Conservation (phyloP, 148 eudicot genomes). For the Rhododendron griersonianum region DNA sequence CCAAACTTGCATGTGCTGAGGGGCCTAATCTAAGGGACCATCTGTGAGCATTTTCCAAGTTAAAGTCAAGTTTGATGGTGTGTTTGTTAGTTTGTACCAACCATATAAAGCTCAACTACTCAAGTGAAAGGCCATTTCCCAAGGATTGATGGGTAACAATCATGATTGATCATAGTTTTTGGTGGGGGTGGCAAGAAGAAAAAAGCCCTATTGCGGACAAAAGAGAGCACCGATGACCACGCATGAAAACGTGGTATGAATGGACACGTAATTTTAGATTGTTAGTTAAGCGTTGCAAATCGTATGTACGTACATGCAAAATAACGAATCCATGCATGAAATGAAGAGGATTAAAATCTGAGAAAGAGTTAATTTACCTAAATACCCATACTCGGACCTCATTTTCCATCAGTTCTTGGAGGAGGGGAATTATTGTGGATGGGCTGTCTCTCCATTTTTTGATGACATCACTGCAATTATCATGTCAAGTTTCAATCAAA, state of each 20-base stretch:
- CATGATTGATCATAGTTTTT: background rate
- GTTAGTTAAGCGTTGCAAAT: background rate
- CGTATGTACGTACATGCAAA: too few relatives aligned
- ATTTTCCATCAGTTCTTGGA: conserved; percentile 49
- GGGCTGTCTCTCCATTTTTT: conserved; percentile 58
- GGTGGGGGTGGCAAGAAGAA: background rate
- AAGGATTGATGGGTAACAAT: background rate
- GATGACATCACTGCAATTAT: conserved; percentile 25
- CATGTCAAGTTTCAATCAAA: background rate
- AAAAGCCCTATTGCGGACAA: background rate
- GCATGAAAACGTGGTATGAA: too few relatives aligned
- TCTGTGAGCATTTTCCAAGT: background rate
- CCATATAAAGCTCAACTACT: background rate
- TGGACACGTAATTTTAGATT: background rate
- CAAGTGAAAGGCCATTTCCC: background rate
- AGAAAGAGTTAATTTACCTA: conserved; percentile 37
- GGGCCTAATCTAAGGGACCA: background rate
- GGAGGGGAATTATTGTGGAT: conserved; percentile 48
- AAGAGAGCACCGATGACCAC: background rate
- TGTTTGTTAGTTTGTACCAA: background rate
- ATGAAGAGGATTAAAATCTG: background rate
- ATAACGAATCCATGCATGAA: background rate
- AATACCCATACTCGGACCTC: conserved; percentile 72
- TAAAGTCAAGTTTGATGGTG: background rate
- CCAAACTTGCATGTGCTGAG: background rate